A percentile compares a stretch with the other conserved stretches of the same genome.
Evolutionary conservation across 2,329 filamentous ascomycete species (phyloP).

Genomic region (Diaporthe humulicola): DNA sequence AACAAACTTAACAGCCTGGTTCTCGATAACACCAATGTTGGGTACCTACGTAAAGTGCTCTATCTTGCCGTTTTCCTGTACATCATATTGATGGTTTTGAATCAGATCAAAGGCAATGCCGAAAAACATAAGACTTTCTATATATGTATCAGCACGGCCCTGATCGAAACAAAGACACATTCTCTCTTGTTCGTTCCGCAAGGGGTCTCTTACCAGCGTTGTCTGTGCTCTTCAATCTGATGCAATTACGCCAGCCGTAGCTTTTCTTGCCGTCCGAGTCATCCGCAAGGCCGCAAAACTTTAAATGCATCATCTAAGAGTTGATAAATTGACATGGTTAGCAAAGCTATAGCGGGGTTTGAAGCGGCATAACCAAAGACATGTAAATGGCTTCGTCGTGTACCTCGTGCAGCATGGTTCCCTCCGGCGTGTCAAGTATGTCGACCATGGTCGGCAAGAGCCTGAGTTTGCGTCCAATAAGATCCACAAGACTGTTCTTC

Average conservation of each 20-base stretch:
- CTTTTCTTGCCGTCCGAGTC: not conserved
- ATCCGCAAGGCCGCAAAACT: conserved; percentile 11
- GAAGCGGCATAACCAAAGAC: not conserved
- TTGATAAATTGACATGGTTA: not conserved
- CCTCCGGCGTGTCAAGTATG: conserved; percentile 3
- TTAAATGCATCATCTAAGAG: conserved; percentile 10
- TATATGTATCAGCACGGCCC: conserved; percentile 1
- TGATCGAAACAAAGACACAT: not conserved
- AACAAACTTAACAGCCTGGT: not conserved
- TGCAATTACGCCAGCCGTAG: conserved; percentile 4
- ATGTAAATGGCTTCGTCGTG: conserved; percentile 4
- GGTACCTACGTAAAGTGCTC: conserved; percentile 1
- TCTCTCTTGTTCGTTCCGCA: not conserved
- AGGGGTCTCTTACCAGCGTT: conserved; percentile 9
- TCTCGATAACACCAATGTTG: not conserved
- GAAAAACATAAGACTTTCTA: conserved; percentile 15
- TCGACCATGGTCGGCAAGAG: not conserved
- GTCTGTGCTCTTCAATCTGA: conserved; percentile 2
- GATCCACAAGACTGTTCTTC: conserved; percentile 9
- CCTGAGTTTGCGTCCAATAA: not conserved
- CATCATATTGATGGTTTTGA: conserved; percentile 7
- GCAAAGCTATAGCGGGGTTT: not conserved
- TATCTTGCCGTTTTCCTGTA: conserved; percentile 3
- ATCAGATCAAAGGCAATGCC: conserved; percentile 13
- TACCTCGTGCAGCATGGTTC: conserved; percentile 6